These are phyloP conservation scores for Alternaria infectoria DNA, from an alignment of 2,329 filamentous ascomycete species.

Conservation along the genomic window DNA sequence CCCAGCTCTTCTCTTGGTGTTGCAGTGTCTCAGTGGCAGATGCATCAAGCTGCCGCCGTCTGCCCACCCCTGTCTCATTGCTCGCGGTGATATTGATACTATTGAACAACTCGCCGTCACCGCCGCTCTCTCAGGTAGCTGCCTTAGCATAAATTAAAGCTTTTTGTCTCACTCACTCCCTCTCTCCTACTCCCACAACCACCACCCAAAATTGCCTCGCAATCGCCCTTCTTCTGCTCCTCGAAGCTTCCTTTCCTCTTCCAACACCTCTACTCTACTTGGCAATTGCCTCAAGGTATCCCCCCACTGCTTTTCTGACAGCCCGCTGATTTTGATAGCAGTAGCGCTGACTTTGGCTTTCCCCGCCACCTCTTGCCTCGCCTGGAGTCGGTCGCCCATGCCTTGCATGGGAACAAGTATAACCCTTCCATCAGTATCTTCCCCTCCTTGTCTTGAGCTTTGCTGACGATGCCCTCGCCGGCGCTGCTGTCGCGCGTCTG, in stretches of 20 bases:
- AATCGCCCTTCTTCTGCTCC: background rate
- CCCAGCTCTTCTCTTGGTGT: conserved; percentile 5
- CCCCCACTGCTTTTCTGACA: background rate
- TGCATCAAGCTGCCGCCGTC: background rate
- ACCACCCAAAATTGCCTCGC: background rate
- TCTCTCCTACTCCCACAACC: background rate
- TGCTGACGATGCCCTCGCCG: background rate
- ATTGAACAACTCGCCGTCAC: conserved; percentile 1
- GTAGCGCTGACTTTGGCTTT: background rate
- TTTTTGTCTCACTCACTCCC: background rate
- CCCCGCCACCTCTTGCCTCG: background rate
- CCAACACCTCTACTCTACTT: background rate
- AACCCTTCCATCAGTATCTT: background rate
- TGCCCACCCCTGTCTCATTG: background rate
- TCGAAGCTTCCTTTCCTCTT: background rate
- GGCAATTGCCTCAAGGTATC: background rate
- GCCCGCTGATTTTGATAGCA: background rate
- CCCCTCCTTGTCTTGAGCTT: background rate
- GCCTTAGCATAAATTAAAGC: background rate
- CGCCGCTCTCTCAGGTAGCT: background rate
- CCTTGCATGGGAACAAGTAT: background rate
- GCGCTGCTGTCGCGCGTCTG: background rate
- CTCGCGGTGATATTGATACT: background rate
- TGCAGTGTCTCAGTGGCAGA: conserved; percentile 10
- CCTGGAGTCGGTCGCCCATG: background rate